These are phyloP conservation scores for Hypoxylon rubiginosum DNA, from an alignment of 2,329 filamentous ascomycete genomes.

Conservation along the genomic window DNA sequence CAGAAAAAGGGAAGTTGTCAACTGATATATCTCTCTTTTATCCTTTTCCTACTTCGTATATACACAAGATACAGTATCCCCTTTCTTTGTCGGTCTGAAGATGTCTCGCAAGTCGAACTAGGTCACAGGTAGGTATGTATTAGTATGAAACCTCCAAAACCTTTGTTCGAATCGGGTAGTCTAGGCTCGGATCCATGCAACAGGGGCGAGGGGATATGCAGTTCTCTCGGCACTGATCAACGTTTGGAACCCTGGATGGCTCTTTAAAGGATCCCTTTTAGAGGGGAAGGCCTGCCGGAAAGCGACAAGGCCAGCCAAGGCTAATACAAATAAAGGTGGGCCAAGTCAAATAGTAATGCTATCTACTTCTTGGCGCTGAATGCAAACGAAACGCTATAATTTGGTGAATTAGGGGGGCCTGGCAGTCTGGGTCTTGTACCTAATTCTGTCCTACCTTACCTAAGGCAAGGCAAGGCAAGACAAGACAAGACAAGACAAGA, in stretches of 20 bases:
- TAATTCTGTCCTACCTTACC: not conserved
- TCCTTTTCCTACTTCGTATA: not conserved
- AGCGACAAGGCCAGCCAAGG: conserved; percentile 3
- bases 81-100: conserved; percentile 14
- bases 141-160: conserved; percentile 12
- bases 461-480: conserved; percentile 8
- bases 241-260: conserved; percentile 24
- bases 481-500: conserved; percentile 7
- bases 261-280: conserved; percentile 12
- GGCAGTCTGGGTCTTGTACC: no score
- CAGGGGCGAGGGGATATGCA: conserved; percentile 36
- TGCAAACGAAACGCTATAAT: conserved; percentile 37
- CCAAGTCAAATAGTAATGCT: conserved; percentile 24
- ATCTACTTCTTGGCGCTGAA: conserved; percentile 27
- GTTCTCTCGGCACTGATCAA: conserved; percentile 38
- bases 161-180: conserved; percentile 20
- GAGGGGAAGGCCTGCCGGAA: conserved; percentile 30
- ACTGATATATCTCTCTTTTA: not conserved
- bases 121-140: not conserved
- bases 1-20: not conserved
- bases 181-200: conserved; percentile 17
- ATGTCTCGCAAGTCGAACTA: not conserved
- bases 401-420: conserved; percentile 7
- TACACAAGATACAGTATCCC: not conserved
- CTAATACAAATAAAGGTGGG: conserved; percentile 21